phyloP scores from a whole-genome alignment of 1,139 yeast genomes.

The Candida tropicalis region DNA sequence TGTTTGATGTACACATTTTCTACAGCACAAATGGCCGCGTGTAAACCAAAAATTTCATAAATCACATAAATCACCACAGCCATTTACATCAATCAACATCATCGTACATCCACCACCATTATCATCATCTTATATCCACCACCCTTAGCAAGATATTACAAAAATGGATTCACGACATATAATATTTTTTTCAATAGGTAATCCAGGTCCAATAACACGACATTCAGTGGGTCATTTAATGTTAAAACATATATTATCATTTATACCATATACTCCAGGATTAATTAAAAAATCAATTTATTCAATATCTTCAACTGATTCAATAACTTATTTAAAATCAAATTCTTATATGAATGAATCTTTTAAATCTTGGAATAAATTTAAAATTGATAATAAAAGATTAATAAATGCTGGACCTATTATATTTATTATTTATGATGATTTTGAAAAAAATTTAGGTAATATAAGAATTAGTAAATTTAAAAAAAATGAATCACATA shows the following conservation, averaged over 20 bases:
- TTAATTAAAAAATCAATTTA: constrained; percentile 24
- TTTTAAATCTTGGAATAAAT: constrained; percentile 30
- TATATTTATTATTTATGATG: constrained; percentile 40
- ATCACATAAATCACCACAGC: too few relatives aligned
- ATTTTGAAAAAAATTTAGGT: constrained; percentile 38
- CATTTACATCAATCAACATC: neutral
- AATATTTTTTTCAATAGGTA: constrained; percentile 43
- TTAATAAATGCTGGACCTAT: constrained; percentile 16
- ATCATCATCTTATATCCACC: neutral
- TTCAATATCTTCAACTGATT: constrained; percentile 24
- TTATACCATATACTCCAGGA: constrained; percentile 10
- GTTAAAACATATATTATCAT: constrained; percentile 26
- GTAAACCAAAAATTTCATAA: too few relatives aligned
- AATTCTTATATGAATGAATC: constrained; percentile 48
- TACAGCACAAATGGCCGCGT: too few relatives aligned
- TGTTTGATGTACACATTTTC: too few relatives aligned
- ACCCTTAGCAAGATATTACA: neutral
- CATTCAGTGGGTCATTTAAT: constrained; percentile 46
- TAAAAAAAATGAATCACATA: constrained; percentile 44
- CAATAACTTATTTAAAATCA: constrained; percentile 36
- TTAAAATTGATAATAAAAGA: constrained; percentile 21
- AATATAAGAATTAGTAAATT: constrained; percentile 29
- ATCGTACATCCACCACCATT: neutral
- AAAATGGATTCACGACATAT: constrained; percentile 12
- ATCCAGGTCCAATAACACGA: constrained; percentile 43